Percentiles rank a stretch among this genome's conserved stretches.
Evolutionary conservation across 306 rosid species (phyloP).

Genomic region (Lathyrus tuberosus): DNA sequence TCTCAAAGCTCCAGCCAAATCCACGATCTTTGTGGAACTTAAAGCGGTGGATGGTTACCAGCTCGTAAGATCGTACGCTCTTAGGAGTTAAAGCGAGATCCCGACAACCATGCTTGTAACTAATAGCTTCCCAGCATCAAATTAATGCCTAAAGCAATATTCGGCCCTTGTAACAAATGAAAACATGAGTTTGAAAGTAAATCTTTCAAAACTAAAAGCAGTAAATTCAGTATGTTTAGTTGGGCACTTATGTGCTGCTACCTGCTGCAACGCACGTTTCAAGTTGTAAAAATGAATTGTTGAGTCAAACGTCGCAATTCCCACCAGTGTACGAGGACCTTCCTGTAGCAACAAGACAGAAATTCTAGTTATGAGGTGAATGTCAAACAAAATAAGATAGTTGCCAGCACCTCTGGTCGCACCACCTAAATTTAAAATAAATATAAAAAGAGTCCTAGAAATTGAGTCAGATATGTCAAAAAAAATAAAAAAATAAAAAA

Average conservation of each 20-base stretch:
- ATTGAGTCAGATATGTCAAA: not conserved
- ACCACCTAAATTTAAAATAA: not conserved
- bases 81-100: too few species aligned
- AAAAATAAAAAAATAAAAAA: constrained; percentile 6
- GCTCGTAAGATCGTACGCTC: too few species aligned
- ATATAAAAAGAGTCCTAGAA: not conserved
- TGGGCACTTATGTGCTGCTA: constrained; percentile 35
- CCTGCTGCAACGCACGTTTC: constrained; percentile 97
- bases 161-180: not conserved
- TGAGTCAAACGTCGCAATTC: constrained; percentile 93
- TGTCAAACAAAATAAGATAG: constrained; percentile 18
- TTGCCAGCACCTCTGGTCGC: not conserved
- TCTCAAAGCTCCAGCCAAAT: too few species aligned
- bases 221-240: constrained; percentile 1
- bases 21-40: too few species aligned
- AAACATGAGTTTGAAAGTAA: constrained; percentile 19
- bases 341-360: constrained; percentile 60
- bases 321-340: constrained; percentile 87
- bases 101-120: too few species aligned
- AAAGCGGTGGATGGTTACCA: too few species aligned
- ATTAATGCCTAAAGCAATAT: too few species aligned
- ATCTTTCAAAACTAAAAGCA: not conserved
- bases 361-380: constrained; percentile 14
- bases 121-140: too few species aligned
- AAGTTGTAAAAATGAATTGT: constrained; percentile 94